Evolutionary conservation across 2,329 filamentous ascomycete genomes (phyloP).

Genomic region (Fusarium miscanthi): DNA sequence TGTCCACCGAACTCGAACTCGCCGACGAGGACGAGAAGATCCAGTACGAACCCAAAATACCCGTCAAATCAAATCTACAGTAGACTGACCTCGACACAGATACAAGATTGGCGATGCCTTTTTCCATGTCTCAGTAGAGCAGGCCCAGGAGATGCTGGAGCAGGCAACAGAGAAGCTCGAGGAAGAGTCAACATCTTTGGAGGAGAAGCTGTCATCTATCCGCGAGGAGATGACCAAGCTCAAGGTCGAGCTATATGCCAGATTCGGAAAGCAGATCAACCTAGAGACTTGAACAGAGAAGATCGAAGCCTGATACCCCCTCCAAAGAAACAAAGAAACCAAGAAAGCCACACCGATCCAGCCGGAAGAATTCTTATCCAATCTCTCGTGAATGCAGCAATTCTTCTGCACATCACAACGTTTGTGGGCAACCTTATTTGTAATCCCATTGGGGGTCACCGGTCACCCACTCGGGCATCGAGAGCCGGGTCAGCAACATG

Average conservation of each 20-base stretch:
- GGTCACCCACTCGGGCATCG: conserved; percentile 30
- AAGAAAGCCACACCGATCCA: conserved; percentile 14
- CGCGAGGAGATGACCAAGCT: conserved; percentile 89
- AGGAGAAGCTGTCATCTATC: conserved; percentile 79
- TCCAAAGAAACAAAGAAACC: conserved; percentile 2
- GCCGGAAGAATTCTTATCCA: conserved; percentile 41
- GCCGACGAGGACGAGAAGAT: conserved; percentile 95
- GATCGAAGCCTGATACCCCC: conserved; percentile 36
- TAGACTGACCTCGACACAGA: conserved; percentile 58
- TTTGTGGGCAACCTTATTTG: conserved; percentile 24
- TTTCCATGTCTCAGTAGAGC: conserved; percentile 83
- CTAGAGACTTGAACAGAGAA: conserved; percentile 76
- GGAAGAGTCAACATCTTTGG: conserved; percentile 77
- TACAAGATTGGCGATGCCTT: conserved; percentile 98
- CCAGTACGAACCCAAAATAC: conserved; percentile 69
- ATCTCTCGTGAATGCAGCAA: conserved; percentile 18
- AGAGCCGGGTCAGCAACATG: conserved; percentile 20
- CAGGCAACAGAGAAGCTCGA: conserved; percentile 79
- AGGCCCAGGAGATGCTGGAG: conserved; percentile 87
- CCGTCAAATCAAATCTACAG: not conserved
- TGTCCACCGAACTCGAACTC: conserved; percentile 90
- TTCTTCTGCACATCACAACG: conserved; percentile 20
- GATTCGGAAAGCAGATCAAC: conserved; percentile 97
- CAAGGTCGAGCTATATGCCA: conserved; percentile 92
- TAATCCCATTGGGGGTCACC: conserved; percentile 27